These are phyloP conservation scores for Botryotinia globosa DNA, from an alignment of 2,329 filamentous ascomycete genomes.

Conservation along the genomic window DNA sequence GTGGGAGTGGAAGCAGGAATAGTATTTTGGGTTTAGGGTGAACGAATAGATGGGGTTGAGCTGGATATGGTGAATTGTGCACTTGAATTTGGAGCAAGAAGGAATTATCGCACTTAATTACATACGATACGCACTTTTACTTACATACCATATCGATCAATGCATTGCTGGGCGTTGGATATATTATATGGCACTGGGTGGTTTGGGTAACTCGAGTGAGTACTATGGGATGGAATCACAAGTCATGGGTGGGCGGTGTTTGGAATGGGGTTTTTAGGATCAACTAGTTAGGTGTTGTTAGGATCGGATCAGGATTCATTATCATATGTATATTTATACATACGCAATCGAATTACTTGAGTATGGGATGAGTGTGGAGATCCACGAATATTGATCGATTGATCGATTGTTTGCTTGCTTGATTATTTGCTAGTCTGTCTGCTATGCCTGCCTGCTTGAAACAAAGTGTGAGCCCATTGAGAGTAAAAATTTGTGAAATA, in stretches of 20 bases:
- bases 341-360: not conserved
- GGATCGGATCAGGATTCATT: not conserved
- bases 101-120: not conserved
- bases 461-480: not conserved
- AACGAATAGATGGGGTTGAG: not conserved
- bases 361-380: not conserved
- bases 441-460: not conserved
- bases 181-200: not conserved
- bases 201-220: not conserved
- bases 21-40: slow-evolving; percentile 21
- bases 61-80: not conserved
- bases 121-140: not conserved
- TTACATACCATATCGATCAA: not conserved
- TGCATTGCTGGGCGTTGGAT: slow-evolving; percentile 13
- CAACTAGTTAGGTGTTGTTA: not conserved
- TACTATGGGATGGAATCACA: not conserved
- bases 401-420: not conserved
- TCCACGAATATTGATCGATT: not conserved
- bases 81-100: not conserved
- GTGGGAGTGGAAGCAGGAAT: slow-evolving; percentile 1
- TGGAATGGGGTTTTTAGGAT: not conserved
- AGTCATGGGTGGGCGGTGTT: slow-evolving; percentile 21
- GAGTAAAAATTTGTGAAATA: not conserved
- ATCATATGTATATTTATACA: not conserved
- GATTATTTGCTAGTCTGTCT: no score